phyloP scores from a whole-genome alignment of 768 basidiomycete species.

The Hydnomerulius pinastri region DNA sequence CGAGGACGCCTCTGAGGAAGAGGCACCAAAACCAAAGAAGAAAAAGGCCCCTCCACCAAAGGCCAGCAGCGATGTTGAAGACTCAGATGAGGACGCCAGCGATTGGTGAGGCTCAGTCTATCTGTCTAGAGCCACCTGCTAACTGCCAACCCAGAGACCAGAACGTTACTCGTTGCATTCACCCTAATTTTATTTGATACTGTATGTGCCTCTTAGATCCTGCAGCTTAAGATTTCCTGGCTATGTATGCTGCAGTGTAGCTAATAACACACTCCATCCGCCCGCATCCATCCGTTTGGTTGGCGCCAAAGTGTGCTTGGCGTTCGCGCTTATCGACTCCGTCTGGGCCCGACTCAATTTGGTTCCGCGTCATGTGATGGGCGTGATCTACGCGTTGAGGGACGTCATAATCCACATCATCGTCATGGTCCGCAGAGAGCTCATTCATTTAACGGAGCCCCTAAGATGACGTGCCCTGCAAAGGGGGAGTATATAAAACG shows the following conservation, averaged over 20 bases:
- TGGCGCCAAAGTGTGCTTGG: too few species aligned
- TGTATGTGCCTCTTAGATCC: slow-evolving; percentile 13
- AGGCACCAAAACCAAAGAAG: slow-evolving; percentile 3
- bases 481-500: neutral
- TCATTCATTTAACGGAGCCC: too few species aligned
- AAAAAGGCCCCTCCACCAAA: slow-evolving; percentile 19
- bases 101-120: slow-evolving; percentile 11
- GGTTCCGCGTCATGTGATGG: slow-evolving; percentile 16
- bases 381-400: too few species aligned
- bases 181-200: slow-evolving; percentile 7
- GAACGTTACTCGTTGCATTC: neutral
- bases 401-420: too few species aligned
- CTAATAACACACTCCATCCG: too few species aligned
- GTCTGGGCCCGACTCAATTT: too few species aligned
- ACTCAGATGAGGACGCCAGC: slow-evolving; percentile 24
- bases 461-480: too few species aligned
- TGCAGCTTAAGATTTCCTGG: neutral
- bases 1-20: slow-evolving; percentile 2
- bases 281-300: too few species aligned
- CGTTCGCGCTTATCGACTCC: too few species aligned
- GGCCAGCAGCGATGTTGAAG: slow-evolving; percentile 25
- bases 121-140: neutral
- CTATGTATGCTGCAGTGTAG: slow-evolving; percentile 16
- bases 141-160: neutral
- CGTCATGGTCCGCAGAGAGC: neutral